Base-by-base conservation (phyloP, 148 eudicot species). In the Nepenthes gracilis region DNA sequence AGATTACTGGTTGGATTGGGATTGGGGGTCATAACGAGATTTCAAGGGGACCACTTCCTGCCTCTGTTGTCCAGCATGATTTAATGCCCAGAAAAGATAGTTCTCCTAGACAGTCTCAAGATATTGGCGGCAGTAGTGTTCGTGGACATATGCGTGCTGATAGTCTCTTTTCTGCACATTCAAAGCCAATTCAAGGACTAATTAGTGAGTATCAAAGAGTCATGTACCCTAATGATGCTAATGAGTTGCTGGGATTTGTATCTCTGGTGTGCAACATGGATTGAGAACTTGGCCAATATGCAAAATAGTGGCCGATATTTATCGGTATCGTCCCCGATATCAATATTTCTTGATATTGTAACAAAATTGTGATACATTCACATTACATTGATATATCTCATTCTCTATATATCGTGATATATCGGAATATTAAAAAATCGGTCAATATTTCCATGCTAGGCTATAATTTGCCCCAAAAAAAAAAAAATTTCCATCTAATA, bases 151-250 rank as follows among this genome's bases (percentile, higher is more conserved):
- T 64, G 45, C 76, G 63, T 65, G 63, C 73, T 57, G 81, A 74
- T 65, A 69, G 57, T 53, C 68, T 60, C 57, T 71, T 74, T 60
- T 73, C 89, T 32, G 63, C 72, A 55, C 70, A 78, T 48, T 74
- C 80, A 84, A 83, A 77, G 70, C 74, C 83, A 53, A 73, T 68
- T 43, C 64, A 71, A 43, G 76, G 80, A 62, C 50, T 63, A 68
- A 81, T 68, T 54, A 66, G 67, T 63, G 88, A 75, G 50, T 72
- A 67, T 51, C 71, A 66, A 53, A 66, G 64, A 15, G 71, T 67
- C 47, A 62, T 81, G 73, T 58, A 76, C 51, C 38, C 45, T 52
- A 78, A 74, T 76, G 78, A 79, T 60, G 51, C 81, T 34, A 72
- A 72, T 73, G 12, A 70, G 67, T 62, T 73, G 58, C 51, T 59